Evolutionary conservation across 2,329 filamentous ascomycete genomes (phyloP).

Genomic region (Penicillium sp.): DNA sequence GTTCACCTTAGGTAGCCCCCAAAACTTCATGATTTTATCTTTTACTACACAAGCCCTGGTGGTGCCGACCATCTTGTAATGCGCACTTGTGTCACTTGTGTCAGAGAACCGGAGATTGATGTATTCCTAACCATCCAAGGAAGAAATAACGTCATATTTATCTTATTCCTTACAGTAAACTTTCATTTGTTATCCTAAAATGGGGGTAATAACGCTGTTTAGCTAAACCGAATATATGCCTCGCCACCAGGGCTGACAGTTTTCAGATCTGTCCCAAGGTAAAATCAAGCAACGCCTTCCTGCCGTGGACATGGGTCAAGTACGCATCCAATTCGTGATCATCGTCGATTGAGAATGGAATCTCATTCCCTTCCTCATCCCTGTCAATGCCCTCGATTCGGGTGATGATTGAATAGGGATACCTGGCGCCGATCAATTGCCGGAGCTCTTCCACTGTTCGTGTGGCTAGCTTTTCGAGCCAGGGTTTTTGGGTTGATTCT

Average conservation of each 20-base stretch:
- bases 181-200: neutral
- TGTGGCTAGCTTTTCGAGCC: slow-evolving; percentile 63
- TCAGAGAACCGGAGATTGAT: neutral
- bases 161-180: neutral
- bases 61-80: neutral
- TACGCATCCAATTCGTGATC: slow-evolving; percentile 73
- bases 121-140: neutral
- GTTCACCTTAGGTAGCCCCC: neutral
- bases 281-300: slow-evolving; percentile 57
- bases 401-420: slow-evolving; percentile 59
- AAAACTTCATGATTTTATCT: slow-evolving; percentile 7
- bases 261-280: slow-evolving; percentile 33
- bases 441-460: slow-evolving; percentile 63
- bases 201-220: neutral
- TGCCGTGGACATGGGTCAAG: slow-evolving; percentile 61
- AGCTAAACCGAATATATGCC: neutral
- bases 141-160: neutral
- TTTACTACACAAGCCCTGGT: neutral
- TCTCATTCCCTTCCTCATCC: slow-evolving; percentile 59
- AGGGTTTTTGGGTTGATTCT: slow-evolving; percentile 48
- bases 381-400: slow-evolving; percentile 67
- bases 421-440: slow-evolving; percentile 61
- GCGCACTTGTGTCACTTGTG: neutral
- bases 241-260: neutral
- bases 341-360: slow-evolving; percentile 64